Evolutionary conservation across 371 early-diverging fungal species (phyloP).

Genomic region (Coemansia sp.): DNA sequence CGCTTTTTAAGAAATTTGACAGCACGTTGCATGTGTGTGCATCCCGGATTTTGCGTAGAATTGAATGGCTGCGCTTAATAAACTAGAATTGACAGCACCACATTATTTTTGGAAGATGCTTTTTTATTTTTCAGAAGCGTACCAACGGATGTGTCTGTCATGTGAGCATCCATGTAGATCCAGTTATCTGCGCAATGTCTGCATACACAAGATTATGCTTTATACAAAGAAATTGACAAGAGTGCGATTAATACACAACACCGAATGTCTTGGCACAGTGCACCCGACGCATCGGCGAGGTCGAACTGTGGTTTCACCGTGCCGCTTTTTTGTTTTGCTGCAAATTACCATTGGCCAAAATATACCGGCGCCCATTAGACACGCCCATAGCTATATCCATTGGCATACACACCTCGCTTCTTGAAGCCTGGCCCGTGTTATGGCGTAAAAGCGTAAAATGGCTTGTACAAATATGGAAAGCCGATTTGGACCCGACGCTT

Average conservation of each 20-base stretch:
- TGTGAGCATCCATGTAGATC: slow-evolving; percentile 1
- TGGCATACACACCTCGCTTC: too few species aligned
- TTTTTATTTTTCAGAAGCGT: not conserved
- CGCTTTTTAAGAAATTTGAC: not conserved
- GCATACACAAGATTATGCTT: slow-evolving; percentile 1
- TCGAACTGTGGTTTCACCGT: too few species aligned
- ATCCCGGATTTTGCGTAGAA: too few species aligned
- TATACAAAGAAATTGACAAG: slow-evolving; percentile 7
- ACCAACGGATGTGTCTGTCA: not conserved
- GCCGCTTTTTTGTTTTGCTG: too few species aligned
- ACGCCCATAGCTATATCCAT: too few species aligned
- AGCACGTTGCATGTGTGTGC: not conserved
- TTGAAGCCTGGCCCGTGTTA: not conserved
- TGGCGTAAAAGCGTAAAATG: not conserved
- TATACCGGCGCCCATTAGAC: too few species aligned
- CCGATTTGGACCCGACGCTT: not conserved
- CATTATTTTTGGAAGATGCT: too few species aligned
- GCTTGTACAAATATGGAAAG: not conserved
- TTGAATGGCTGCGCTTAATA: too few species aligned
- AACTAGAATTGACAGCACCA: not conserved
- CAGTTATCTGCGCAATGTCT: not conserved
- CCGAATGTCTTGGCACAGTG: too few species aligned
- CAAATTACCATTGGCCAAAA: too few species aligned
- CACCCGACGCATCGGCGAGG: too few species aligned
- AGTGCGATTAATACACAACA: not conserved